A percentile compares a stretch with the other conserved stretches of the same genome.
These are phyloP conservation scores for Backusella parvicylindrica DNA, from an alignment of 192 early-diverging fungal genomes.

Conservation along the genomic window DNA sequence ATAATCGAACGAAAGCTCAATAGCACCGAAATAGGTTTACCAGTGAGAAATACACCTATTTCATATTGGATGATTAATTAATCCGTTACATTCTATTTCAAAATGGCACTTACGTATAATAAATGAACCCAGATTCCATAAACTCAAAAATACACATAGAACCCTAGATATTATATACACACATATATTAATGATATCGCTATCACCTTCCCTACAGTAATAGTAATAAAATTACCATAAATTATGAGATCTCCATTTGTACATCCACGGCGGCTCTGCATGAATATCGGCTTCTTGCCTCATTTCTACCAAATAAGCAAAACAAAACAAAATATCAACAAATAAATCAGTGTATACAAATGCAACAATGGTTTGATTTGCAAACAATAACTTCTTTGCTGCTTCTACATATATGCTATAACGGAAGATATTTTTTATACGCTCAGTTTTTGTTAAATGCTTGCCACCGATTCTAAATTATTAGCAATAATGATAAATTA, in stretches of 20 bases:
- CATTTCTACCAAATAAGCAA: slow-evolving; percentile 58
- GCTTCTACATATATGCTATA: not conserved
- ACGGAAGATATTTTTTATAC: not conserved
- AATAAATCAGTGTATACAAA: slow-evolving; percentile 50
- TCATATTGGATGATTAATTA: not conserved
- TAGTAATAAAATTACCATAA: slow-evolving; percentile 32
- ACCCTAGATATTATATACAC: not conserved
- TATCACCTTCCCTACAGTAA: not conserved
- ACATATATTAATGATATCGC: not conserved
- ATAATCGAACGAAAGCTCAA: slow-evolving; percentile 46
- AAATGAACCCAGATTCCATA: slow-evolving; percentile 33
- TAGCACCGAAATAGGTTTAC: slow-evolving; percentile 27
- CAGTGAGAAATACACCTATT: slow-evolving; percentile 19
- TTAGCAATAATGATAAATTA: not conserved
- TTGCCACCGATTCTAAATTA: not conserved
- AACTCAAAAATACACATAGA: slow-evolving; percentile 16
- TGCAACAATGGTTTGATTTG: slow-evolving; percentile 19
- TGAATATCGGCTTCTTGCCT: slow-evolving; percentile 35
- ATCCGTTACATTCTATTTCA: not conserved
- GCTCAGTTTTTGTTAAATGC: not conserved
- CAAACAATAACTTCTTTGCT: slow-evolving; percentile 1
- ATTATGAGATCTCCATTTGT: slow-evolving; percentile 41
- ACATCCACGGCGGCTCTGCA: slow-evolving; percentile 48
- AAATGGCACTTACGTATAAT: slow-evolving; percentile 23
- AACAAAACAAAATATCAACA: slow-evolving; percentile 53